phyloP scores from a whole-genome alignment of 2,329 filamentous ascomycete species.

The Stenocarpella maydis region DNA sequence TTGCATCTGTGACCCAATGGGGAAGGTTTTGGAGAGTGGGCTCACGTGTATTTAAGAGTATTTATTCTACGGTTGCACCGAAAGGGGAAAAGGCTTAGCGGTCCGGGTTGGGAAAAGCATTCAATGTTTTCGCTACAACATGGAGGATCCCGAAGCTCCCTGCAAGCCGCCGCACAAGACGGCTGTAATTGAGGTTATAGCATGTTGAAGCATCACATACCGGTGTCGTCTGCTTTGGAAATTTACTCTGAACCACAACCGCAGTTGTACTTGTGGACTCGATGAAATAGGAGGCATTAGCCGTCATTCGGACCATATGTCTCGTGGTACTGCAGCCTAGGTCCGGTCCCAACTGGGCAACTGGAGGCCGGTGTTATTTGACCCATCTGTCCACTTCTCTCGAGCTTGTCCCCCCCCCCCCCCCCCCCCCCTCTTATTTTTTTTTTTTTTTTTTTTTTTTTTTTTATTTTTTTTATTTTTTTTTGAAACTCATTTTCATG shows the following conservation, averaged over 20 bases:
- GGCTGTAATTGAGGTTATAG: slow-evolving; percentile 29
- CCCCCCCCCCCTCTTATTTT: no score
- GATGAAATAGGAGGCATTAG: not conserved
- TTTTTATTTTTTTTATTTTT: no score
- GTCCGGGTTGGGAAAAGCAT: slow-evolving; percentile 35
- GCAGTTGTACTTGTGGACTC: not conserved
- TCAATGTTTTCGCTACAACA: slow-evolving; percentile 25
- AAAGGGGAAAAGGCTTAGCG: slow-evolving; percentile 25
- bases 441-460: no score
- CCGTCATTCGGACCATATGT: no score
- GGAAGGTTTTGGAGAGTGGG: slow-evolving; percentile 12
- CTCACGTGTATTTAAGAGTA: slow-evolving; percentile 32
- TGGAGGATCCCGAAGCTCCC: slow-evolving; percentile 1
- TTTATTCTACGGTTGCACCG: slow-evolving; percentile 17
- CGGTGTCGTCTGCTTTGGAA: slow-evolving; percentile 18
- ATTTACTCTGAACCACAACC: not conserved
- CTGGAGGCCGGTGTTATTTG: no score
- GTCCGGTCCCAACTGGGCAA: not conserved
- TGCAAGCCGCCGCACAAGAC: slow-evolving; percentile 12
- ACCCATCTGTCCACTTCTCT: not conserved
- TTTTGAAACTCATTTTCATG: no score
- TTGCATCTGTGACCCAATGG: slow-evolving; percentile 18
- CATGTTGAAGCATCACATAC: slow-evolving; percentile 33
- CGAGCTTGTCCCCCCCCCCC: no score
- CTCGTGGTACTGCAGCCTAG: no score